Evolutionary conservation across 768 basidiomycete genomes (phyloP).

Genomic region (Xerocomellus chrysenteron): DNA sequence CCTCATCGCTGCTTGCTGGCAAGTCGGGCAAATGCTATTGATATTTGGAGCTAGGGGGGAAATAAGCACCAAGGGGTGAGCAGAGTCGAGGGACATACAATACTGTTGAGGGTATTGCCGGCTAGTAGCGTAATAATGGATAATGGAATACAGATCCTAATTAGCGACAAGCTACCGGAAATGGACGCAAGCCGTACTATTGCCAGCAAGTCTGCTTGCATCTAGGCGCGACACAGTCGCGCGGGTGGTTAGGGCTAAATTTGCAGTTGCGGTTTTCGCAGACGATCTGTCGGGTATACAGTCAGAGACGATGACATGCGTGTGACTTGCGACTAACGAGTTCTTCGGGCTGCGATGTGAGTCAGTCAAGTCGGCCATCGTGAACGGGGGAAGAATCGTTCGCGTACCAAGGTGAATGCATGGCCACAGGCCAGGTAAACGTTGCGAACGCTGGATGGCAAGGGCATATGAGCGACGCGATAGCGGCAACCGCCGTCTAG

Average conservation of each 20-base stretch:
- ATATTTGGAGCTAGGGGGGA: slow-evolving; percentile 40
- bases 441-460: slow-evolving; percentile 41
- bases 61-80: background rate
- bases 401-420: slow-evolving; percentile 41
- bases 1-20: slow-evolving; percentile 30
- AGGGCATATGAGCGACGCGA: background rate
- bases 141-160: background rate
- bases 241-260: slow-evolving; percentile 54
- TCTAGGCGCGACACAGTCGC: slow-evolving; percentile 37
- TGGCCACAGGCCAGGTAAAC: slow-evolving; percentile 51
- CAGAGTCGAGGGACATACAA: slow-evolving; percentile 30
- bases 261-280: slow-evolving; percentile 49
- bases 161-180: slow-evolving; percentile 13
- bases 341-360: slow-evolving; percentile 36
- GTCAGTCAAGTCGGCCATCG: slow-evolving; percentile 8
- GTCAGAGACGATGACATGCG: slow-evolving; percentile 8
- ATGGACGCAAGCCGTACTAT: slow-evolving; percentile 37
- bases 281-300: slow-evolving; percentile 37
- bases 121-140: slow-evolving; percentile 21
- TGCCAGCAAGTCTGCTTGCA: slow-evolving; percentile 51
- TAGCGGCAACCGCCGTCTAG: background rate
- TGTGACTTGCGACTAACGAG: slow-evolving; percentile 22
- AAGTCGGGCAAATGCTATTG: slow-evolving; percentile 41
- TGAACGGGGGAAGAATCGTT: background rate
- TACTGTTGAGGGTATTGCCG: slow-evolving; percentile 48